Base-by-base conservation (phyloP, 495 filamentous ascomycete species). In the Collariella sp. region DNA sequence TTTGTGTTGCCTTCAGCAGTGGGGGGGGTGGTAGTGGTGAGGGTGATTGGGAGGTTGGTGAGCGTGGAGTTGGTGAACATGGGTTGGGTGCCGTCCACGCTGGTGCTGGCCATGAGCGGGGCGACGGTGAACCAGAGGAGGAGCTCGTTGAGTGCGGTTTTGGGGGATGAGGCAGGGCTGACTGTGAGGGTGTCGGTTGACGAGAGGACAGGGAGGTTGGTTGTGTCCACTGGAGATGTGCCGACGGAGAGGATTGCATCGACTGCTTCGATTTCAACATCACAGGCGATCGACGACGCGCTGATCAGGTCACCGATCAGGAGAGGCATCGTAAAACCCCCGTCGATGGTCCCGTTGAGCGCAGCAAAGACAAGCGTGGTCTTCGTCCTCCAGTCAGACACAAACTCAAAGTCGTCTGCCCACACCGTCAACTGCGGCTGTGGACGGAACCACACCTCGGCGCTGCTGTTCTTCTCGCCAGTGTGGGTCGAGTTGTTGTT, bases 71-170 rank as follows among this genome's bases (percentile, higher is more conserved):
- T 64, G 61, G 47, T 56, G 52, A 68, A 64, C 38, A 61, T 58
- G 43, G 66, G 63, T 16, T 68, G 66, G 3, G 51, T 55, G 19
- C 63, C 65, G 35, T 62, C 61, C 6, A 66, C 55, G 38, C 56
- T 57, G 54, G 44, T 15, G 12, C 56, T 52, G 22, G 55, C 35
- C 10, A 68, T 36, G 20, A 64, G 39, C 5, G 66, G 63, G 18
- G 66, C 53, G 33, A 60, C 52, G 50, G 66, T 54, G 42, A 68
- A 61, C 66, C 66, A 68, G 31, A 66, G 59, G 31, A 66, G 58
- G 29, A 66, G 50, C 33, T 68, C 65, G 49, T 68, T 68, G 50
- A 63, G 54, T 10, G 34, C 36, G 5, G 62, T 59, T 12, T 50
- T n/a, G 1, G 6, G 35, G 24, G 48, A 12, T 23, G 52, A 44